A percentile compares a stretch with the other conserved stretches of the same genome.
These are phyloP conservation scores for Paracorniculantispora psalliotae DNA, from an alignment of 2,329 filamentous ascomycete genomes.

Conservation along the genomic window DNA sequence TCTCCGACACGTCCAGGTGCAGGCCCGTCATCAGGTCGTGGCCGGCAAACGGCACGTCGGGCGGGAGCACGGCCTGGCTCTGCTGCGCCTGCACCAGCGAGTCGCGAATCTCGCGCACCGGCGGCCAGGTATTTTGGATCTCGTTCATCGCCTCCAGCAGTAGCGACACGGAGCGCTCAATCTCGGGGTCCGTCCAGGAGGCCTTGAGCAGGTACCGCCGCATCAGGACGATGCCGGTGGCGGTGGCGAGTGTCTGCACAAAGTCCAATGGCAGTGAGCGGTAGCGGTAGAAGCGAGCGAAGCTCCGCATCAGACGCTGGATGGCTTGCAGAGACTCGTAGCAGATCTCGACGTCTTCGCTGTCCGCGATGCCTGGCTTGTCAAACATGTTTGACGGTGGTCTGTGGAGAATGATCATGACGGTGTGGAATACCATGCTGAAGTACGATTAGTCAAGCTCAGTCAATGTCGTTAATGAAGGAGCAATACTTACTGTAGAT, in stretches of 20 bases:
- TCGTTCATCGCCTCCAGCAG: slow-evolving; percentile 45
- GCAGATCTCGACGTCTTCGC: slow-evolving; percentile 45
- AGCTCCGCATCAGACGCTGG: slow-evolving; percentile 39
- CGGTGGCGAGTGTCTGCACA: slow-evolving; percentile 44
- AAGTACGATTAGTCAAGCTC: not conserved
- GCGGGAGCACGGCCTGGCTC: slow-evolving; percentile 26
- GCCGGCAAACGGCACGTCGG: slow-evolving; percentile 27
- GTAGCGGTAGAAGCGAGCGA: slow-evolving; percentile 39
- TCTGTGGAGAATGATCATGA: slow-evolving; percentile 47
- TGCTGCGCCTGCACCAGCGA: slow-evolving; percentile 27
- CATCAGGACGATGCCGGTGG: slow-evolving; percentile 43
- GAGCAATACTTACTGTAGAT: slow-evolving; percentile 35
- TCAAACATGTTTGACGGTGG: slow-evolving; percentile 40
- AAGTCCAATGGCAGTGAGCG: slow-evolving; percentile 42
- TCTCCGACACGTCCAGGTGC: slow-evolving; percentile 22
- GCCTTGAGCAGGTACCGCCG: slow-evolving; percentile 36
- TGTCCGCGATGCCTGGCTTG: slow-evolving; percentile 33
- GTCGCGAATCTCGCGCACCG: slow-evolving; percentile 38
- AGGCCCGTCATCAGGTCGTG: slow-evolving; percentile 31
- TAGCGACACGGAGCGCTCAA: slow-evolving; percentile 45
- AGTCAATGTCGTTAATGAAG: too few relatives aligned
- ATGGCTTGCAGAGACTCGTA: slow-evolving; percentile 44
- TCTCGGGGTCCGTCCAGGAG: slow-evolving; percentile 38
- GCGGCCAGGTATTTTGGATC: slow-evolving; percentile 47
- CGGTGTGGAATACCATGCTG: slow-evolving; percentile 44